Evolutionary conservation across 177 flowering plant species (phyloP).

Genomic region (Tripterygium wilfordii): DNA sequence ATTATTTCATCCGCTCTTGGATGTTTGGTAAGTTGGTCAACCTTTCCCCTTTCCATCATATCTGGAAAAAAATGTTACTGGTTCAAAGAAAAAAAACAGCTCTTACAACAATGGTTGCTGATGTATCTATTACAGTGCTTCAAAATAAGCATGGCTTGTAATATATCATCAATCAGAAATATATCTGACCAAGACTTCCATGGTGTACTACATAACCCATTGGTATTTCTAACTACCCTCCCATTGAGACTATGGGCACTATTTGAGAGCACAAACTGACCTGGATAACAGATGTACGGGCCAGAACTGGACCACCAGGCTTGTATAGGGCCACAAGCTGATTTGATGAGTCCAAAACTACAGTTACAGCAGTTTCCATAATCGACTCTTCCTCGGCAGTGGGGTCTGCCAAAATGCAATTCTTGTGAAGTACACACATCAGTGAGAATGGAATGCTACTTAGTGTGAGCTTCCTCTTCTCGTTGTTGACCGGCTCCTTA

Average conservation of each 20-base stretch:
- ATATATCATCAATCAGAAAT: too few relatives aligned
- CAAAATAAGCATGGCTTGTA: too few relatives aligned
- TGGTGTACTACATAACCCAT: neutral
- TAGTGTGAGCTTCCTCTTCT: conserved; percentile 68
- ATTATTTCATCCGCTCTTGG: too few relatives aligned
- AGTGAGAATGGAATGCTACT: conserved; percentile 65
- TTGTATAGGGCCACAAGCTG: conserved; percentile 80
- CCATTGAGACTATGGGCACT: neutral
- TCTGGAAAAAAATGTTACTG: too few relatives aligned
- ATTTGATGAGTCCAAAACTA: conserved; percentile 67
- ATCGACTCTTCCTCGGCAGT: conserved; percentile 91
- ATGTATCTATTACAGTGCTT: too few relatives aligned
- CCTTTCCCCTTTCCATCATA: too few relatives aligned
- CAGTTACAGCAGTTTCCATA: conserved; percentile 76
- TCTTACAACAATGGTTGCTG: too few relatives aligned
- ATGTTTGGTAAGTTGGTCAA: too few relatives aligned
- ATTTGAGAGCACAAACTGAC: conserved; percentile 25
- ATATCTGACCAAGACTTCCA: neutral
- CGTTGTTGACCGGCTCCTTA: conserved; percentile 66
- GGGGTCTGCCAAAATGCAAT: conserved; percentile 82
- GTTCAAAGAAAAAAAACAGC: too few relatives aligned
- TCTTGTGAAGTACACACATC: conserved; percentile 83
- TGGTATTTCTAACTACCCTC: neutral
- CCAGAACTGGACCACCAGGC: conserved; percentile 85
- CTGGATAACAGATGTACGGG: conserved; percentile 60